Conservation (phyloP, 1,284 basidiomycete species). For the Leccinum pachyderme region DNA sequence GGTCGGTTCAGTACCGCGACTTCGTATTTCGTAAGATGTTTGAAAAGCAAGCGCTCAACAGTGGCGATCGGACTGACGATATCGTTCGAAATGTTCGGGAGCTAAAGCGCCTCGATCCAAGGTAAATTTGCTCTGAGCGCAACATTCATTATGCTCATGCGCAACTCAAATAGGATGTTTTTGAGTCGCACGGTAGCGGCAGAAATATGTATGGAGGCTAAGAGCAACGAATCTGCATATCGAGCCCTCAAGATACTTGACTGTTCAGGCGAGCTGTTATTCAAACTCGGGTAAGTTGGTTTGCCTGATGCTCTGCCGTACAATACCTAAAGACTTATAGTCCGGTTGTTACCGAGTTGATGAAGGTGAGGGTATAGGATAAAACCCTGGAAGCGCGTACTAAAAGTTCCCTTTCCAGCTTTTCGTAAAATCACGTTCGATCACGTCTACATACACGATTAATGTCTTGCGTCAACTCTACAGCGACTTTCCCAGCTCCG, state of each 20-base stretch:
- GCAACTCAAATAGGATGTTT: slow-evolving; percentile 56
- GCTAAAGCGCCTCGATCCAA: slow-evolving; percentile 60
- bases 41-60: slow-evolving; percentile 52
- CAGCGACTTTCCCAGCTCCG: slow-evolving; percentile 58
- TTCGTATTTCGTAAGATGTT: slow-evolving; percentile 82
- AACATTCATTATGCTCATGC: slow-evolving; percentile 14
- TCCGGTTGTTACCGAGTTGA: slow-evolving; percentile 54
- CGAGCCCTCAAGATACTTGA: slow-evolving; percentile 62
- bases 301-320: slow-evolving; percentile 14
- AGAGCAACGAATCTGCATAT: slow-evolving; percentile 64
- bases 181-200: slow-evolving; percentile 74
- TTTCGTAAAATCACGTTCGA: slow-evolving; percentile 65
- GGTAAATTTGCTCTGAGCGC: slow-evolving; percentile 36
- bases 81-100: slow-evolving; percentile 67
- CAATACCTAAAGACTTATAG: slow-evolving; percentile 34
- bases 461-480: slow-evolving; percentile 58
- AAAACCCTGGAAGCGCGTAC: neutral
- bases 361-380: slow-evolving; percentile 45
- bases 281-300: slow-evolving; percentile 52
- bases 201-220: slow-evolving; percentile 76
- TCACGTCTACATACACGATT: slow-evolving; percentile 48
- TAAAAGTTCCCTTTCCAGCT: slow-evolving; percentile 41
- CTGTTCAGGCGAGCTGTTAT: slow-evolving; percentile 57
- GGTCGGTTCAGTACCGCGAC: slow-evolving; percentile 61
- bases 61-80: slow-evolving; percentile 54